Evolutionary conservation across 495 filamentous ascomycete genomes (phyloP).

Genomic region (Talaromyces proteolyticus): DNA sequence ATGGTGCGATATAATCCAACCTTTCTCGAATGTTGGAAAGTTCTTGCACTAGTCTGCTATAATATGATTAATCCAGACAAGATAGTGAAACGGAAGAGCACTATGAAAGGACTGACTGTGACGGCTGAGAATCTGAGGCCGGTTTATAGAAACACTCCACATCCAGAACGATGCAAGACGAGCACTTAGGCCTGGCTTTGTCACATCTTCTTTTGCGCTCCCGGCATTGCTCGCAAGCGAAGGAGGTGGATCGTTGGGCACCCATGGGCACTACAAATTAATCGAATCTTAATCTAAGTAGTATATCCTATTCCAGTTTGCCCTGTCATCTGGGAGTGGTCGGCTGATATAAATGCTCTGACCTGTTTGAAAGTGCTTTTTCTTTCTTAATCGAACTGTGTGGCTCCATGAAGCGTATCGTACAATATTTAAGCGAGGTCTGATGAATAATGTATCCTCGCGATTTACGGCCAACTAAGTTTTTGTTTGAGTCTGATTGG

Average conservation of each 20-base stretch:
- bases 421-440: background rate
- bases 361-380: background rate
- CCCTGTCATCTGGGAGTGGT: background rate
- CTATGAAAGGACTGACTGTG: background rate
- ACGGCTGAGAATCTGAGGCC: background rate
- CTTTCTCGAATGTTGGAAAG: conserved; percentile 1
- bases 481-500: too few relatives aligned
- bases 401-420: background rate
- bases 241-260: background rate
- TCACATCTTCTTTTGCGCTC: conserved; percentile 2
- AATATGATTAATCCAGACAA: background rate
- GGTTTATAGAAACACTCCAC: conserved; percentile 1
- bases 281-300: background rate
- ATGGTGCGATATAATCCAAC: conserved; percentile 1
- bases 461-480: too few relatives aligned
- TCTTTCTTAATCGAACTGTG: background rate
- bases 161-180: background rate
- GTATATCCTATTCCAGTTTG: background rate
- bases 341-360: conserved; percentile 2
- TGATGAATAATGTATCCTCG: background rate
- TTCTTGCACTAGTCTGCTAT: background rate
- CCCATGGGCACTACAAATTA: background rate
- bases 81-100: background rate
- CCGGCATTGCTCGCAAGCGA: conserved; percentile 2
- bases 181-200: conserved; percentile 1